These are phyloP conservation scores for Vaccinium macrocarpon DNA, from an alignment of 148 eudicot species.

Conservation along the genomic window DNA sequence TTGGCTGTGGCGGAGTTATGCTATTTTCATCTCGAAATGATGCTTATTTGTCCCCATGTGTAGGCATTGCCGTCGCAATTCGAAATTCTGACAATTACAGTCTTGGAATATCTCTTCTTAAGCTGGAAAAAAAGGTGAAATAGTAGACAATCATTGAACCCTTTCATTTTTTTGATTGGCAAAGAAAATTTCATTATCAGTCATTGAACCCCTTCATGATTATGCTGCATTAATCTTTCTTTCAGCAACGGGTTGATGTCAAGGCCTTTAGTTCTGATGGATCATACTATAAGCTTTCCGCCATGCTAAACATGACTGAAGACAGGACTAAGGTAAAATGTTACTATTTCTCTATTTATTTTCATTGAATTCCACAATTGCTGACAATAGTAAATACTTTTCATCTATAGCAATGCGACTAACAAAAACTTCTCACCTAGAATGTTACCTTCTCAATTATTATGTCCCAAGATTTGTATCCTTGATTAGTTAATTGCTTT, in stretches of 20 bases:
- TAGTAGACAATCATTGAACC: neutral
- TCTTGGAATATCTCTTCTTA: conserved; percentile 91
- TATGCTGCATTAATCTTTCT: no score
- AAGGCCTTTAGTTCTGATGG: conserved; percentile 79
- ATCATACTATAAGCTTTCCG: conserved; percentile 88
- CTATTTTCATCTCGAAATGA: conserved; percentile 90
- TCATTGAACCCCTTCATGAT: neutral
- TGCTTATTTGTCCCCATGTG: conserved; percentile 87
- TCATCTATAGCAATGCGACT: no score
- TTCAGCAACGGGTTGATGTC: conserved; percentile 87
- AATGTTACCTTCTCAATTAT: neutral
- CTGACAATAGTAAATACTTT: neutral
- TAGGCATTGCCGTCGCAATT: conserved; percentile 84
- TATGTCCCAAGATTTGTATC: neutral
- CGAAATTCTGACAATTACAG: conserved; percentile 69
- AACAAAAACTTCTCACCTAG: no score
- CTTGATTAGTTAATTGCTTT: neutral
- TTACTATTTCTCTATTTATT: neutral
- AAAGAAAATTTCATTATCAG: no score
- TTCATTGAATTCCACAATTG: neutral
- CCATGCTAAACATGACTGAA: conserved; percentile 78
- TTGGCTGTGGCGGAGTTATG: conserved; percentile 89
- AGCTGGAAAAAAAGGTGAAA: conserved; percentile 91
- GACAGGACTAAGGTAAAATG: conserved; percentile 91
- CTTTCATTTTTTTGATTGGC: neutral